A percentile compares a stretch with the other conserved stretches of the same genome.
Evolutionary conservation across 306 rosid species (phyloP).

Genomic region (Lathyrus tuberosus): DNA sequence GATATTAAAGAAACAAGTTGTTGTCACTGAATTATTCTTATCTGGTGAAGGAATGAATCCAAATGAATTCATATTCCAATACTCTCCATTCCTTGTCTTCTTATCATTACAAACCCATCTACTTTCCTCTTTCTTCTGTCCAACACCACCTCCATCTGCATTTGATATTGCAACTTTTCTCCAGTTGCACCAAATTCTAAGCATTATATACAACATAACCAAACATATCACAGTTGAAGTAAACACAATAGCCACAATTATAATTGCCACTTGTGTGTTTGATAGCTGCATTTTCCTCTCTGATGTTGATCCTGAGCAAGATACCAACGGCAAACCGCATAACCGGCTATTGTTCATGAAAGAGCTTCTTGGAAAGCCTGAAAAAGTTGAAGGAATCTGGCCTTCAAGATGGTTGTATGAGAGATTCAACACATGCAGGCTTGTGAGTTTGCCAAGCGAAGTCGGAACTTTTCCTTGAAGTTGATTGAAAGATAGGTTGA

Average conservation of each 20-base stretch:
- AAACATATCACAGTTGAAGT: conserved; percentile 77
- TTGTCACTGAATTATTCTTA: conserved; percentile 49
- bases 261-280: conserved; percentile 58
- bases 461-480: conserved; percentile 69
- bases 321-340: conserved; percentile 71
- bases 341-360: conserved; percentile 63
- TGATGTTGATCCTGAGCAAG: conserved; percentile 55
- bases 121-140: conserved; percentile 45
- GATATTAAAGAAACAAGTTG: conserved; percentile 56
- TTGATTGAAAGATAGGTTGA: conserved; percentile 75
- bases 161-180: conserved; percentile 70
- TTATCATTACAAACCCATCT: conserved; percentile 52
- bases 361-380: conserved; percentile 73
- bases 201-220: conserved; percentile 72
- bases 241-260: conserved; percentile 75
- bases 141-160: conserved; percentile 50
- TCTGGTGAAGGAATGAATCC: conserved; percentile 62
- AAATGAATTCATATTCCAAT: conserved; percentile 77
- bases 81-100: conserved; percentile 62
- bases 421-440: conserved; percentile 79
- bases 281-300: conserved; percentile 55
- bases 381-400: conserved; percentile 66
- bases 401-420: conserved; percentile 79
- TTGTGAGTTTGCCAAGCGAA: conserved; percentile 74
- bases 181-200: conserved; percentile 95